phyloP scores from a whole-genome alignment of 805 yeast species.

The Candida easanensis region DNA sequence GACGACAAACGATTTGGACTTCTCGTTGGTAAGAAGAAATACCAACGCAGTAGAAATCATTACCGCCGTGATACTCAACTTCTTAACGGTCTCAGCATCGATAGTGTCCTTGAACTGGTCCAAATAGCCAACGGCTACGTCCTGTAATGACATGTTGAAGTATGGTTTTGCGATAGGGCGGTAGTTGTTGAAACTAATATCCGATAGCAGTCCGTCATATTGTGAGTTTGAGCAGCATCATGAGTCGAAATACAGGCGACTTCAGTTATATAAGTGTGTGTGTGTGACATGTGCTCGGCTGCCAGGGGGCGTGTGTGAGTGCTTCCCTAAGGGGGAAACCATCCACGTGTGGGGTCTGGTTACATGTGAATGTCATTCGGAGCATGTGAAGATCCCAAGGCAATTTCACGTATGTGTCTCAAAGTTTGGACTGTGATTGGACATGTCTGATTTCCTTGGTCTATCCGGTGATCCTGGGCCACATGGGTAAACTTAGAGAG shows the following conservation, averaged over 20 bases:
- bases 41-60: constrained; percentile 6
- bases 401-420: too few relatives aligned
- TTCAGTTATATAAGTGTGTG: background rate
- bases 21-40: constrained; percentile 16
- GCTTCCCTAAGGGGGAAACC: background rate
- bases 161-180: background rate
- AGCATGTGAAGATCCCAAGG: background rate
- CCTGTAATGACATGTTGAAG: background rate
- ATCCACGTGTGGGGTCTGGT: constrained; percentile 5
- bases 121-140: constrained; percentile 3
- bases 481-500: background rate
- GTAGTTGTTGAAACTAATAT: constrained; percentile 3
- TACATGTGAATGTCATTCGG: background rate
- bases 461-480: background rate
- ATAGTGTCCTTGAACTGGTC: constrained; percentile 6
- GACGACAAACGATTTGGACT: constrained; percentile 22
- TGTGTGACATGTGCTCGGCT: background rate
- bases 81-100: background rate
- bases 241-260: too few relatives aligned
- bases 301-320: too few relatives aligned
- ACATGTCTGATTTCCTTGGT: too few relatives aligned
- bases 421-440: too few relatives aligned
- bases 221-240: background rate
- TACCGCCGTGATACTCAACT: constrained; percentile 1
- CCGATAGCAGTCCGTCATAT: background rate